phyloP scores from a whole-genome alignment of 176 grass and related monocot species.

The Tuctoria greenei region DNA sequence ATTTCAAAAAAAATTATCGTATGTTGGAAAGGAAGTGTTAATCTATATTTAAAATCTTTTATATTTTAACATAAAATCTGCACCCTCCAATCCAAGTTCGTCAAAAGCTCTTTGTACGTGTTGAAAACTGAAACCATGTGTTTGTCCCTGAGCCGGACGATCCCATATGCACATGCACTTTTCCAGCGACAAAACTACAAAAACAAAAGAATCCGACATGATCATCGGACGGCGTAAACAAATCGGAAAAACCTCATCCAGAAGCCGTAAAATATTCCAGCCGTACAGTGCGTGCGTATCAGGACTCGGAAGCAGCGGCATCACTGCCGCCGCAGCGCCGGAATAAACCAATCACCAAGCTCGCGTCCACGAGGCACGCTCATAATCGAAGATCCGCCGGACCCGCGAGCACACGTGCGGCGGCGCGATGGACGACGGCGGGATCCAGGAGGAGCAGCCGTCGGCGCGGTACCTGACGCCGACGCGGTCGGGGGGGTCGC shows the following conservation, averaged over 20 bases:
- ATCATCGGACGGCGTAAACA: not conserved
- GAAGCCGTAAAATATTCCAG: not conserved
- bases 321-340: not conserved
- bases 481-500: constrained; percentile 43
- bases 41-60: too few relatives aligned
- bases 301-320: too few relatives aligned
- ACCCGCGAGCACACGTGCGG: not conserved
- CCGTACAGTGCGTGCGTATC: not conserved
- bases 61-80: too few relatives aligned
- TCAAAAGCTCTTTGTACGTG: not conserved
- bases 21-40: too few relatives aligned
- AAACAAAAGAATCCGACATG: not conserved
- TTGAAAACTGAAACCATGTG: not conserved
- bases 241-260: not conserved
- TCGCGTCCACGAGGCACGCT: not conserved
- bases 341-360: not conserved
- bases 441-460: constrained; percentile 68
- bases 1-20: too few relatives aligned
- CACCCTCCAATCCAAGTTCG: too few relatives aligned
- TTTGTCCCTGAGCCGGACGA: not conserved
- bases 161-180: not conserved
- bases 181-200: not conserved
- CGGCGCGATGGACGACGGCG: constrained; percentile 52
- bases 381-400: not conserved
- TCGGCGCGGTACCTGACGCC: constrained; percentile 20